Percentiles rank a stretch among this genome's conserved stretches.
These are phyloP conservation scores for Sphagnurus paluster DNA, from an alignment of 1,284 basidiomycete genomes.

Conservation along the genomic window DNA sequence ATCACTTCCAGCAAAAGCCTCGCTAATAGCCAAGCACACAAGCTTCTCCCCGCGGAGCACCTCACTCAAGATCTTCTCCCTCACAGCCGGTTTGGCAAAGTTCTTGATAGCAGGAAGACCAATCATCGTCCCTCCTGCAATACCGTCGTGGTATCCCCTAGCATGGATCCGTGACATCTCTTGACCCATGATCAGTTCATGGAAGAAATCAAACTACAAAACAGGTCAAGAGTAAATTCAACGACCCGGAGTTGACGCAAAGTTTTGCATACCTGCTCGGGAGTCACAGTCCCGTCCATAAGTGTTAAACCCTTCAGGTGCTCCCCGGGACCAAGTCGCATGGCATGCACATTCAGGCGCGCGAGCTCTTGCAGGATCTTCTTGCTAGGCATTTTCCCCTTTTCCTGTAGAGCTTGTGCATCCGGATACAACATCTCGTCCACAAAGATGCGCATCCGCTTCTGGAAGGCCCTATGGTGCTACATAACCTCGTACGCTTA, in stretches of 20 bases:
- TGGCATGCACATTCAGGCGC: conserved; percentile 68
- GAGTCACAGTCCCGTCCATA: conserved; percentile 75
- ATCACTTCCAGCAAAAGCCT: conserved; percentile 69
- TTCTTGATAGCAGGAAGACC: conserved; percentile 72
- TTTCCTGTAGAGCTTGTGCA: conserved; percentile 56
- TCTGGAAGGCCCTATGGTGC: conserved; percentile 43
- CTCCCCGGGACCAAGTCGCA: conserved; percentile 77
- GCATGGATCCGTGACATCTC: conserved; percentile 45
- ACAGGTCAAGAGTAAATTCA: neutral
- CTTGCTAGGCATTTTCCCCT: conserved; percentile 61
- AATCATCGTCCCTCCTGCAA: conserved; percentile 34
- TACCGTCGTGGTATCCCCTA: conserved; percentile 45
- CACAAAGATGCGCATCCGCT: conserved; percentile 50
- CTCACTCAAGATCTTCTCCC: conserved; percentile 70
- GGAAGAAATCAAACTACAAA: conserved; percentile 65
- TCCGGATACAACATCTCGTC: conserved; percentile 47
- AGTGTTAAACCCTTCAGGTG: conserved; percentile 78
- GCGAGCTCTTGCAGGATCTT: conserved; percentile 57
- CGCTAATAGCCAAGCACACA: conserved; percentile 72
- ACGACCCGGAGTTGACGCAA: no score
- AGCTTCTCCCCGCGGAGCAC: conserved; percentile 72
- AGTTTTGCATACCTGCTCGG: conserved; percentile 63
- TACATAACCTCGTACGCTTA: conserved; percentile 18
- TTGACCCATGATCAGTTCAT: conserved; percentile 51
- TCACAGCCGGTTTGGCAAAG: conserved; percentile 68